Base-by-base conservation (phyloP, 768 basidiomycete species). In the Tephrocybe sp. region DNA sequence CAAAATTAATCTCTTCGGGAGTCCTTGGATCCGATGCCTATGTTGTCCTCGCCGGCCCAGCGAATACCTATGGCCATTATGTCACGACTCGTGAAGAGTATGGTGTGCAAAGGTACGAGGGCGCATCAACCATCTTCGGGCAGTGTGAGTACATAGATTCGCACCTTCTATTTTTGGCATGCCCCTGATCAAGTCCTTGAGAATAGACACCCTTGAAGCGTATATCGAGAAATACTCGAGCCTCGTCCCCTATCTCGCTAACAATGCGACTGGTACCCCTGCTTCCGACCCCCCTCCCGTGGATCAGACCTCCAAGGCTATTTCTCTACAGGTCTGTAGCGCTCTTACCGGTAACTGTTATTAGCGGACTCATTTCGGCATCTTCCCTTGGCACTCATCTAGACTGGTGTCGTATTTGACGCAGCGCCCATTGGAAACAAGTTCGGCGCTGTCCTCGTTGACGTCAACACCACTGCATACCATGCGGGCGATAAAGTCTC, bases 1-100 rank as follows among this genome's bases (percentile, higher is more conserved):
- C 79, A 20, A 68, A 75, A 61, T 73, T 91, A 43, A 84, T 90
- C 53, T 76, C 84, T 0, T 71, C 78, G 43, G 82, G 80, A 3
- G 71, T 89, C 51, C 65, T 90, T 52, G 85, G 81, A 34, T 65
- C 80, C 41, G 77, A 86, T 57, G 87, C 86, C 3, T 86, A 88
- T 56, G 86, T 91, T 53, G 87, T 90, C 46, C 69, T 90, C 49
- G 84, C 86, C 12, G 90, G 88, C 12, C 90, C 90, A n/a, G 88
- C 87, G 4, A 91, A 90, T 57, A 85, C 86, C 4, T 91, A 91
- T 61, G 79, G 73, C 0, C 88, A 90, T 67, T 88, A 90, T 62
- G 74, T 89, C 45, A 71, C 87, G 1, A 90, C 87, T 24, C 74
- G 70, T 9, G 87, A 91, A 65, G 88, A 89, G 65, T 90, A 88